Percentiles rank a stretch among this genome's conserved stretches.
Conservation (phyloP, 2,329 filamentous ascomycete genomes). For the Fusarium falciforme region DNA sequence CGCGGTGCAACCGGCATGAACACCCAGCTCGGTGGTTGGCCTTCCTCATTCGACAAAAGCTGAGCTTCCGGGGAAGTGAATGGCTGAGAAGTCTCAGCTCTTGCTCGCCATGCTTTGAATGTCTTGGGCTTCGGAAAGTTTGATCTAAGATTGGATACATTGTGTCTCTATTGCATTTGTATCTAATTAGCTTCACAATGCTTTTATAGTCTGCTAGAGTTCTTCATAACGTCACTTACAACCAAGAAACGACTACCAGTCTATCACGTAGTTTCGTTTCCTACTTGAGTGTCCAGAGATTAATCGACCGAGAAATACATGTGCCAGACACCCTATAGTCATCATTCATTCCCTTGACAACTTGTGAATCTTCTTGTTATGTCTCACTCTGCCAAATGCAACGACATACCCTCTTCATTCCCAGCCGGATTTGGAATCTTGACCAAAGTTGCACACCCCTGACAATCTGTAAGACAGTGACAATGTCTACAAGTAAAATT, state of each 20-base stretch:
- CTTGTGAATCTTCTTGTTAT: background rate
- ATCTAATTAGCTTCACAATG: background rate
- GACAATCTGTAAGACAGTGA: background rate
- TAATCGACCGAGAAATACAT: background rate
- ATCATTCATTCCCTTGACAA: background rate
- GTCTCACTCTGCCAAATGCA: background rate
- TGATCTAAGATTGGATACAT: background rate
- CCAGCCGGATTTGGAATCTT: background rate
- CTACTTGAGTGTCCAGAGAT: background rate
- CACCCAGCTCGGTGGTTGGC: constrained; percentile 8
- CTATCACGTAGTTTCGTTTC: background rate
- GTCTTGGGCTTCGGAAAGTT: background rate
- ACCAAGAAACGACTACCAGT: background rate
- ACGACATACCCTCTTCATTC: background rate
- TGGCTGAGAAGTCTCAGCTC: background rate
- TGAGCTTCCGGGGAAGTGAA: constrained; percentile 21
- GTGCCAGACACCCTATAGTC: background rate
- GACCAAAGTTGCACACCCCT: background rate
- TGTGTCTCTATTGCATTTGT: background rate
- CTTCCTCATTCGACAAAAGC: constrained; percentile 22
- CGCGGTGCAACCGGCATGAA: constrained; percentile 15
- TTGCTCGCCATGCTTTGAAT: background rate
- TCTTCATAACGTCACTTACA: background rate
- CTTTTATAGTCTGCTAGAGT: background rate
- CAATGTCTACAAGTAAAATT: background rate